Base-by-base conservation (phyloP, 169 alveolate genomes). In the Theileria orientalis region DNA sequence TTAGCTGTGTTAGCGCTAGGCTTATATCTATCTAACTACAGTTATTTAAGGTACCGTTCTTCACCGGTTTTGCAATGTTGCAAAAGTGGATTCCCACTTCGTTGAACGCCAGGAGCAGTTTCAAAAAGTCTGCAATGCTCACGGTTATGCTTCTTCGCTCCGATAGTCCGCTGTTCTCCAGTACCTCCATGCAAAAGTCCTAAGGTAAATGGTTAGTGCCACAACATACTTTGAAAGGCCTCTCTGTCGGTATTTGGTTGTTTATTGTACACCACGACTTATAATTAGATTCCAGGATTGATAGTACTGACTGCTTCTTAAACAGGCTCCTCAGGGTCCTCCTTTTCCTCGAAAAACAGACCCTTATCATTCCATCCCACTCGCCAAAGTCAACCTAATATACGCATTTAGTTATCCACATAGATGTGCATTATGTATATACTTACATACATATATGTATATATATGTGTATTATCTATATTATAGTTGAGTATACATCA, bases 301-400 rank as follows among this genome's bases (percentile, higher is more conserved):
- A 91, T 23, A 96, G 79, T 1, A 96, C 94, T 25, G 97, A 87
- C 74, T 95, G 96, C 64, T 94, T 93, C 62, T 96, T 96, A 84
- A 98, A 98, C 30, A 95, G 90, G 21, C 99, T 98, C 23, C 97
- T 94, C 68, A 98, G 89, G 8, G 99, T 96, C 87, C 97, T 97
- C 79, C 98, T 92, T 86, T 98, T 98, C 52, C 99, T 93, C 76
- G 96, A 92, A 83, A 98, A 98, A 74, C 99, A 96, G 23, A 97
- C 86, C 70, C 99, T 93, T 57, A 98, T 75, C 90, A 98, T 80
- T 3, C 99, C 99, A 90, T 98, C 99, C 99, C 99, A 97, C 80
- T 98, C 99, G 35, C 85, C 91, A 82, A 96, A 97, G 82, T 96
- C 97, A 37, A 96, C 90, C 84, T 91, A 69, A n/a, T n/a, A n/a